Evolutionary conservation across 2,329 filamentous ascomycete species (phyloP), one percentile per base, ranked within the genome.

Genomic region (Alternaria arbusti): DNA sequence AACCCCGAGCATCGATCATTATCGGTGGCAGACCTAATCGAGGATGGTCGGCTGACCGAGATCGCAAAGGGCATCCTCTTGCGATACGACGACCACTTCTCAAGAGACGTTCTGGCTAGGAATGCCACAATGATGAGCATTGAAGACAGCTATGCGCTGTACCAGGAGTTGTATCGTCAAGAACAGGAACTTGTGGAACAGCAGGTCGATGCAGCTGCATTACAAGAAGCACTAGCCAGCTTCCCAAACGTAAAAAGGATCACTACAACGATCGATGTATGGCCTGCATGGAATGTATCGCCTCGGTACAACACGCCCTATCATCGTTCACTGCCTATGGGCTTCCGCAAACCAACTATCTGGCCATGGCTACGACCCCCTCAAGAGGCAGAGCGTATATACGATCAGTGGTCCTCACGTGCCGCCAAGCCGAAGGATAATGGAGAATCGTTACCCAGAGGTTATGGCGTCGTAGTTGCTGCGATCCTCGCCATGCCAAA

Each of bases 281-380:
- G 84, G 63, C 80, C 80, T 0, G 68, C 68, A 11, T 68, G 71
- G 46, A 60, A 78, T 0, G 76, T 78, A n/a, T 52, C 59, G 0
- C 82, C 82, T 0, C 60, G 77, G 0, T 84, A 84, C 54, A 64
- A 80, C 20, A 84, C 82, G 0, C 82, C 82, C 1, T 81, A 81
- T 69, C 81, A 82, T 28, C 80, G 81, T 6, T 73, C 76, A 3
- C 77, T 84, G 12, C 81, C 81, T 0, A 50, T 61, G 2, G 79
- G 79, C 5, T 82, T 84, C 40, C 78, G 78, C 23, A 82, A 84
- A 59, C 78, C 79, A 1, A 67, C 81, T 10, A 76, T 79, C 2
- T 74, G 72, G 15, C 74, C 77, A 40, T 54, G 52, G 52, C 52
- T 54, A n/a, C 32, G 36, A 17, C 13, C 52, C 1, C 20, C 6